Conservation (phyloP, 2,329 filamentous ascomycete genomes). For the Biscogniauxia sp. region DNA sequence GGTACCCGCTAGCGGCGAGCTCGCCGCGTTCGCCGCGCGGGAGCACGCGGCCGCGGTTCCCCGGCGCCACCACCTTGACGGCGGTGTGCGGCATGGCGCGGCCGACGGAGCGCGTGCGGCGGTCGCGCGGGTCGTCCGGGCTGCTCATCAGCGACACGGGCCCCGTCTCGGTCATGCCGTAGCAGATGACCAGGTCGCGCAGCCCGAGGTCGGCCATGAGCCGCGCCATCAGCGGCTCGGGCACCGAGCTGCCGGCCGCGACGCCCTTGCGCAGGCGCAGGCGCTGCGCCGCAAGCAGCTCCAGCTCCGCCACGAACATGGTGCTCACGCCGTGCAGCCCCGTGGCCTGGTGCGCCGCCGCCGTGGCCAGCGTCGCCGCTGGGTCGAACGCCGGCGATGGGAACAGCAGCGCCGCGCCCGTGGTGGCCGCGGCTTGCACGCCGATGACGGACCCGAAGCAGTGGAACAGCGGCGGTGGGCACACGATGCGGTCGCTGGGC, state of each 20-base stretch:
- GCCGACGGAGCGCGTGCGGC: constrained; percentile 75
- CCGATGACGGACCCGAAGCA: constrained; percentile 91
- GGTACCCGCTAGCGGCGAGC: constrained; percentile 78
- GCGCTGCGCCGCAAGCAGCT: constrained; percentile 62
- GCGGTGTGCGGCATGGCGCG: constrained; percentile 77
- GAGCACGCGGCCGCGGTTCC: constrained; percentile 57
- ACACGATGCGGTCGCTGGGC: constrained; percentile 72
- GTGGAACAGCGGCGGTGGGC: constrained; percentile 81
- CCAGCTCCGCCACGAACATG: constrained; percentile 89
- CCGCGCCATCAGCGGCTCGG: constrained; percentile 74
- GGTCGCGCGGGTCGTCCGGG: constrained; percentile 69
- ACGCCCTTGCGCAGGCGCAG: constrained; percentile 81
- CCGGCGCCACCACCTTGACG: constrained; percentile 71
- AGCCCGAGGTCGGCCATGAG: constrained; percentile 74
- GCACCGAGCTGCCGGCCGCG: constrained; percentile 82
- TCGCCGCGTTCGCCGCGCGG: constrained; percentile 71
- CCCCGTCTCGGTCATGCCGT: constrained; percentile 91
- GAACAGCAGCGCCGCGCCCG: constrained; percentile 77
- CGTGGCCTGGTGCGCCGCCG: constrained; percentile 52
- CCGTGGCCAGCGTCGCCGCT: constrained; percentile 61
- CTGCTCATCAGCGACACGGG: constrained; percentile 80
- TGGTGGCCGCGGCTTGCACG: constrained; percentile 92
- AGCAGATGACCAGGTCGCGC: constrained; percentile 84
- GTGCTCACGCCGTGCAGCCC: constrained; percentile 86
- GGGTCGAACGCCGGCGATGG: constrained; percentile 87